Conservation (phyloP, 2,329 filamentous ascomycete species). For the Fusarium sp. region DNA sequence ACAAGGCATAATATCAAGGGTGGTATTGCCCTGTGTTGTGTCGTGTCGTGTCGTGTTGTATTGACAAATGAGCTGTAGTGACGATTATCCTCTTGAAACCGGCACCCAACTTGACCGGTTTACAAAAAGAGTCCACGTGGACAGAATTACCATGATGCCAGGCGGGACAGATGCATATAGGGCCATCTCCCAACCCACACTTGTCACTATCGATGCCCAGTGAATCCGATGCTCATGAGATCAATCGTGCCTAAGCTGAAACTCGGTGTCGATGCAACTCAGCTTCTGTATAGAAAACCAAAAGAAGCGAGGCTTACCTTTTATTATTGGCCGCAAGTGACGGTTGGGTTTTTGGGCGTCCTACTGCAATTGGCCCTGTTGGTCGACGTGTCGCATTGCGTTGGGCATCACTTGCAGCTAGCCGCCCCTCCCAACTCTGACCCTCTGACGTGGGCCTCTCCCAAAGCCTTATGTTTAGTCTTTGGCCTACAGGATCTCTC, state of each 20-base stretch:
- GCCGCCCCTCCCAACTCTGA: constrained; percentile 24
- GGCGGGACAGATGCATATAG: constrained; percentile 36
- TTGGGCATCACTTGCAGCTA: constrained; percentile 40
- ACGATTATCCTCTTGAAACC: constrained; percentile 5
- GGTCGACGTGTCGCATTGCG: constrained; percentile 38
- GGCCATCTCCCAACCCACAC: constrained; percentile 33
- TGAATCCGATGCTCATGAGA: constrained; percentile 25
- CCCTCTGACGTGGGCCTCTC: constrained; percentile 32
- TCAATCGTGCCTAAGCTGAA: constrained; percentile 33
- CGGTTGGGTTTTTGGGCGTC: constrained; percentile 29
- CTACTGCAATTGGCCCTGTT: constrained; percentile 16
- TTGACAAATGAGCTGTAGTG: constrained; percentile 10
- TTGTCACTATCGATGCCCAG: constrained; percentile 43
- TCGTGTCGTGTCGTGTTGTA: neutral
- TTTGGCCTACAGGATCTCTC: constrained; percentile 33
- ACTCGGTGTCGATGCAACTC: constrained; percentile 31
- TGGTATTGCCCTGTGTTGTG: neutral
- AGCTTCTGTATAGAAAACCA: constrained; percentile 19
- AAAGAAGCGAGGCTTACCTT: constrained; percentile 36
- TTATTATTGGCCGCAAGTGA: constrained; percentile 32
- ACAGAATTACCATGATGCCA: constrained; percentile 3
- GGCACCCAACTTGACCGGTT: constrained; percentile 11
- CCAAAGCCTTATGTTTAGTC: constrained; percentile 23
- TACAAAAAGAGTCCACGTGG: constrained; percentile 29
- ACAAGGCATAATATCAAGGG: constrained; percentile 14